Evolutionary conservation across 148 eudicot species (phyloP), one percentile per base, ranked within the genome.

Genomic region (Fagopyrum esculentum): DNA sequence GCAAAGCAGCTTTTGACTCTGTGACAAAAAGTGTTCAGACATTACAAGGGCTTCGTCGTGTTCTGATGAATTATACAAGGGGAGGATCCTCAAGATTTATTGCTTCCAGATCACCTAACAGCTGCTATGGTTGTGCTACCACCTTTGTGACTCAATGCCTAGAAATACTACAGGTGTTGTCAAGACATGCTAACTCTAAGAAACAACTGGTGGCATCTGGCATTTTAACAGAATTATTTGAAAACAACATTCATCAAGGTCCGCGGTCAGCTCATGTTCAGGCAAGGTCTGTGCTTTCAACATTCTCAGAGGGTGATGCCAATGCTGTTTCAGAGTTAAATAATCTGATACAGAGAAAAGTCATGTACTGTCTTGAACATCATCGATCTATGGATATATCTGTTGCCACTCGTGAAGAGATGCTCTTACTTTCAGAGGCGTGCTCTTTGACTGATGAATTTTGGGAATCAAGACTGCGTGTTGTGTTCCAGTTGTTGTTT

Each of bases 11-110:
- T 64, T 96, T 96, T 79, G 99, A 96, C 77, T 96, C 98, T 71
- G 99, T 96, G 66, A 96, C 98, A 89, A 96, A 92, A 91, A 96
- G 99, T 79, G 99, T 96, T 66, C 99, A 96, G 86, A 96, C 99
- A 59, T 88, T 96, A 74, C 99, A 96, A 87, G 99, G 99, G 81
- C 98, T 96, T 84, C 88, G 97, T 52, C 94, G 91, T 63, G 99
- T 92, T 80, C 79, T 96, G 75, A 96, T 96, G 99, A 92, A 83
- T 74, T 96, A 92, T 75, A 76, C 86, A 22, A 77, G 76, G 45
- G 84, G 85, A 74, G 84, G 85, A 74, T 77, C 92, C 59, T 89
- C 98, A 47, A 90, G 97, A 78, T 89, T 90, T 85, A 87, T 96
- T 50, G 84, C 89, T 74, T 87, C 92, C 61, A 88, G 99, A 75